These are phyloP conservation scores for Hypoxylon sp. DNA, from an alignment of 2,329 filamentous ascomycete genomes.

Conservation along the genomic window DNA sequence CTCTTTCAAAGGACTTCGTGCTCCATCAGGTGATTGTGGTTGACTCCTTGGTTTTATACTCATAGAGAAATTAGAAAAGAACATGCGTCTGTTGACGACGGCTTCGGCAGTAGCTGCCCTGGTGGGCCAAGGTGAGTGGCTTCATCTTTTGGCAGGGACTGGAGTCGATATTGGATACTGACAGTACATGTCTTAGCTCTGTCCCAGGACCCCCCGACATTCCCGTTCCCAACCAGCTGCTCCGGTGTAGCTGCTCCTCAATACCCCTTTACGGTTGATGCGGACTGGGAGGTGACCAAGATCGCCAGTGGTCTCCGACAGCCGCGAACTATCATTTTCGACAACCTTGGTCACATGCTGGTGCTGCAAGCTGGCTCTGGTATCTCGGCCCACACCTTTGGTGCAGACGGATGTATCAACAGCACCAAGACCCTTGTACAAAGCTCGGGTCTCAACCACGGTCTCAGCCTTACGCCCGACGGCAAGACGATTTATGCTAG, in stretches of 20 bases:
- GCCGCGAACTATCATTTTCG: slow-evolving; percentile 43
- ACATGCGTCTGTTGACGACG: slow-evolving; percentile 29
- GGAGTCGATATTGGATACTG: slow-evolving; percentile 19
- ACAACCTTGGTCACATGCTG: slow-evolving; percentile 43
- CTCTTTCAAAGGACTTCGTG: slow-evolving; percentile 28
- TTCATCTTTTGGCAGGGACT: background rate
- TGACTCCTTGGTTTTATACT: slow-evolving; percentile 20
- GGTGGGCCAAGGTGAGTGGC: slow-evolving; percentile 26
- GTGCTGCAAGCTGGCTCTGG: slow-evolving; percentile 42
- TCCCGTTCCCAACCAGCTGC: slow-evolving; percentile 41
- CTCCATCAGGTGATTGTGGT: slow-evolving; percentile 23
- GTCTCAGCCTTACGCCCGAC: slow-evolving; percentile 51
- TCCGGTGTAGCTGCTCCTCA: slow-evolving; percentile 36
- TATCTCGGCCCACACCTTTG: slow-evolving; percentile 44
- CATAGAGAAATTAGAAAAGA: slow-evolving; percentile 15
- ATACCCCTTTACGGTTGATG: slow-evolving; percentile 40
- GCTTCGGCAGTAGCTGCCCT: slow-evolving; percentile 28
- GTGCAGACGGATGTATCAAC: slow-evolving; percentile 42
- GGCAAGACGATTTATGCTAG: slow-evolving; percentile 55
- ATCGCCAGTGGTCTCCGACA: slow-evolving; percentile 42
- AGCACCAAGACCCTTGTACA: slow-evolving; percentile 39
- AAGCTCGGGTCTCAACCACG: slow-evolving; percentile 52
- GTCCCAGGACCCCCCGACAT: slow-evolving; percentile 30
- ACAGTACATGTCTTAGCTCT: no score
- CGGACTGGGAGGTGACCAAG: slow-evolving; percentile 43